Conservation (phyloP, 345 rosid species). For the Arabis hirsuta region DNA sequence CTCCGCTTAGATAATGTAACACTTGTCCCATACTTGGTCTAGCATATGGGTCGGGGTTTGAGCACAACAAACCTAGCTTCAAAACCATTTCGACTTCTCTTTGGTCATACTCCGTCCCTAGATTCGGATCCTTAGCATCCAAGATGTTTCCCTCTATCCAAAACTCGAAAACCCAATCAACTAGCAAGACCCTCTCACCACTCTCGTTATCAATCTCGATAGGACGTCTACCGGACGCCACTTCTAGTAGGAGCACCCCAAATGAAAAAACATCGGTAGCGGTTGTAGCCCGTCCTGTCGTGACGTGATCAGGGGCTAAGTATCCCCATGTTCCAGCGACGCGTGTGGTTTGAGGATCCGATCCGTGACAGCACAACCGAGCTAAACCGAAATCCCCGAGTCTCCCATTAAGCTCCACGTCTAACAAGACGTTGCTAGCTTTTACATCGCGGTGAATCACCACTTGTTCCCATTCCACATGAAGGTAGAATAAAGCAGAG, state of each 20-base stretch:
- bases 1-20: slow-evolving; percentile 61
- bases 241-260: slow-evolving; percentile 78
- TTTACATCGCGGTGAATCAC: slow-evolving; percentile 86
- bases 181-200: slow-evolving; percentile 39
- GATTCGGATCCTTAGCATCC: slow-evolving; percentile 56
- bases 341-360: slow-evolving; percentile 70
- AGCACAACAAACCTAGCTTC: slow-evolving; percentile 73
- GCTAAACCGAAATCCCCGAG: slow-evolving; percentile 94
- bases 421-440: slow-evolving; percentile 75
- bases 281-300: slow-evolving; percentile 66
- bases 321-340: slow-evolving; percentile 90
- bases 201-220: slow-evolving; percentile 22
- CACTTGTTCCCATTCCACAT: slow-evolving; percentile 78
- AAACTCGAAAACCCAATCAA: slow-evolving; percentile 70
- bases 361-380: slow-evolving; percentile 67
- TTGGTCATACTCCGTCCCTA: slow-evolving; percentile 33
- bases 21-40: slow-evolving; percentile 71
- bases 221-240: slow-evolving; percentile 74
- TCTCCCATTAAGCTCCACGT: slow-evolving; percentile 64
- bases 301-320: slow-evolving; percentile 75
- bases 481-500: slow-evolving; percentile 69
- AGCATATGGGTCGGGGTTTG: slow-evolving; percentile 46
- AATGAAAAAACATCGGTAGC: slow-evolving; percentile 81
- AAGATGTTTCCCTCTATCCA: slow-evolving; percentile 53
- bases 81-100: slow-evolving; percentile 56